Evolutionary conservation across 202 grass and related monocot genomes (phyloP).

Genomic region (Eragrostis tef): DNA sequence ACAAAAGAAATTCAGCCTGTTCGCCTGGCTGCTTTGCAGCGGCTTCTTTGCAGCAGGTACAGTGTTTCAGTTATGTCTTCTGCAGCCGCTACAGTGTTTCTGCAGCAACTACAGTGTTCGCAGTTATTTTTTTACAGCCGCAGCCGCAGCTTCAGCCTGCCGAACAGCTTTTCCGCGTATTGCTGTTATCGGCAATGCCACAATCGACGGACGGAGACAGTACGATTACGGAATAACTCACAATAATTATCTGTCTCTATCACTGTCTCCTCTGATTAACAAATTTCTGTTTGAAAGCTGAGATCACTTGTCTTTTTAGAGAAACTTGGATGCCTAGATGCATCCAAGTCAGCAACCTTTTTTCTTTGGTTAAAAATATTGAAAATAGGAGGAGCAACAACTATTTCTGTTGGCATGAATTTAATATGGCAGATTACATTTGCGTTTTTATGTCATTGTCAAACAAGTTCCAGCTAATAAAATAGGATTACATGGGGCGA

Average conservation of each 20-base stretch:
- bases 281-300: constrained; percentile 22
- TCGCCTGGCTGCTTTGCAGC: too few relatives aligned
- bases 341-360: not conserved
- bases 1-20: not conserved
- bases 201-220: constrained; percentile 8
- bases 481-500: not conserved
- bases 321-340: not conserved
- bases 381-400: too few relatives aligned
- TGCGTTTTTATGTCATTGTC: not conserved
- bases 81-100: too few relatives aligned
- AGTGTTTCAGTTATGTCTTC: too few relatives aligned
- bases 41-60: too few relatives aligned
- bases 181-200: constrained; percentile 24
- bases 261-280: constrained; percentile 6
- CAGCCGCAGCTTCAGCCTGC: too few relatives aligned
- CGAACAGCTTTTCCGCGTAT: not conserved
- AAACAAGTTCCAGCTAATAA: not conserved
- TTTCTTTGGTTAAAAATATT: not conserved
- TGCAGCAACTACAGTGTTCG: too few relatives aligned
- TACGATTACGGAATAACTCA: constrained; percentile 7
- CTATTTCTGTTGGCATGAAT: not conserved
- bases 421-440: not conserved
- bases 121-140: too few relatives aligned
- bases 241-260: not conserved
- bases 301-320: not conserved